These are phyloP conservation scores for Diaporthe vaccinii DNA, from an alignment of 2,329 filamentous ascomycete species.

Conservation along the genomic window DNA sequence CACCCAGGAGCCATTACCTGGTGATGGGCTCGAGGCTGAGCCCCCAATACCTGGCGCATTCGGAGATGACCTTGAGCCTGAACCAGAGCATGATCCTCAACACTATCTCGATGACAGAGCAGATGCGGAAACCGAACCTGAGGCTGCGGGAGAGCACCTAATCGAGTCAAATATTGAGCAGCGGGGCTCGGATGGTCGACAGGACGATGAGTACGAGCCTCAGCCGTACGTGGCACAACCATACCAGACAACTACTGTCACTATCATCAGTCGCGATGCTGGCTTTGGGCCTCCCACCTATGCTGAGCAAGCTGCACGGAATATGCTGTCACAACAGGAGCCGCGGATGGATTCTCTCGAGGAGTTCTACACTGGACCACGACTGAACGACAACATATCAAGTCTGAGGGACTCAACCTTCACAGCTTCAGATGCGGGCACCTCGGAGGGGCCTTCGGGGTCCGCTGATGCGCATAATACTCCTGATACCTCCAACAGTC, in stretches of 20 bases:
- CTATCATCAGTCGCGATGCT: conserved; percentile 62
- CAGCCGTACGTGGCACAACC: conserved; percentile 53
- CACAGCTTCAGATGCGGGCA: conserved; percentile 48
- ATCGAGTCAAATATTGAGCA: conserved; percentile 16
- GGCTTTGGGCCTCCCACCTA: conserved; percentile 50
- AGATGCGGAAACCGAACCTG: conserved; percentile 36
- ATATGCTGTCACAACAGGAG: conserved; percentile 36
- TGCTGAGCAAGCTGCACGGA: conserved; percentile 39
- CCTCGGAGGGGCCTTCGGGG: conserved; percentile 47
- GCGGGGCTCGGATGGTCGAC: conserved; percentile 15
- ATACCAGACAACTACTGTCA: conserved; percentile 62
- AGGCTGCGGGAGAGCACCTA: conserved; percentile 15
- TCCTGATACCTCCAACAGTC: conserved; percentile 58
- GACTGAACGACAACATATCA: conserved; percentile 51
- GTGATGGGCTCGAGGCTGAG: conserved; percentile 45
- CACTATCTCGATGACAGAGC: conserved; percentile 38
- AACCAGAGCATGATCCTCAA: conserved; percentile 30
- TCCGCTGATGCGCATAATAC: conserved; percentile 49
- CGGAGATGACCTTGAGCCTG: conserved; percentile 46
- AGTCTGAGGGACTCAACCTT: conserved; percentile 51
- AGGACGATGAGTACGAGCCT: conserved; percentile 53
- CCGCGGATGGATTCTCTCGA: conserved; percentile 47
- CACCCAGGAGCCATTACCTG: conserved; percentile 35
- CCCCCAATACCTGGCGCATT: conserved; percentile 50
- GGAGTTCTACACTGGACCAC: conserved; percentile 50